Evolutionary conservation across 2,329 filamentous ascomycete genomes (phyloP).

Genomic region (Penicillium griseofulvum): DNA sequence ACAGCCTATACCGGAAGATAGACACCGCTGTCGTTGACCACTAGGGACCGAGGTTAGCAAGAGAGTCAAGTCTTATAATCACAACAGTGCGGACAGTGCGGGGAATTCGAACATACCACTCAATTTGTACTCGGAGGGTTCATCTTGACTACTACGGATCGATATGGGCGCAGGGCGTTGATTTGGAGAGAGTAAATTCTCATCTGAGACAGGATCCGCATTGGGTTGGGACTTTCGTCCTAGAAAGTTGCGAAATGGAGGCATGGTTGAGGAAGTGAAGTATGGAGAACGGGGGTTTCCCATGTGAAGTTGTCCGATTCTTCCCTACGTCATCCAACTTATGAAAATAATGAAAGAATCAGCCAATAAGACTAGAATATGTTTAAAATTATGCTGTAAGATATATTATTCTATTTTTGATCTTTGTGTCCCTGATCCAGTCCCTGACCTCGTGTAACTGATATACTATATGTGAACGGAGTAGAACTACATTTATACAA

Average conservation of each 20-base stretch:
- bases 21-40: slow-evolving; percentile 92
- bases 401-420: no score
- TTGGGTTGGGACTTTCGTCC: slow-evolving; percentile 55
- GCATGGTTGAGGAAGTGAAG: slow-evolving; percentile 49
- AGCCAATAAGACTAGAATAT: not conserved
- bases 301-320: not conserved
- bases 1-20: slow-evolving; percentile 74
- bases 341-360: not conserved
- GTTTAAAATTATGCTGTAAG: no score
- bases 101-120: slow-evolving; percentile 61
- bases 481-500: no score
- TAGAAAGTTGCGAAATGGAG: slow-evolving; percentile 70
- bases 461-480: no score
- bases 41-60: slow-evolving; percentile 50
- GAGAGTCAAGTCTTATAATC: not conserved
- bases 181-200: slow-evolving; percentile 52
- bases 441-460: not conserved
- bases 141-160: slow-evolving; percentile 60
- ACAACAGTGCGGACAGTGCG: not conserved
- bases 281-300: not conserved
- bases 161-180: slow-evolving; percentile 52
- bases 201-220: slow-evolving; percentile 48
- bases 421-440: not conserved
- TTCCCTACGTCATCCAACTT: slow-evolving; percentile 2
- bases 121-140: slow-evolving; percentile 74